These are phyloP conservation scores for Umbellularia californica DNA, from an alignment of 164 flowering plant genomes.

Conservation along the genomic window DNA sequence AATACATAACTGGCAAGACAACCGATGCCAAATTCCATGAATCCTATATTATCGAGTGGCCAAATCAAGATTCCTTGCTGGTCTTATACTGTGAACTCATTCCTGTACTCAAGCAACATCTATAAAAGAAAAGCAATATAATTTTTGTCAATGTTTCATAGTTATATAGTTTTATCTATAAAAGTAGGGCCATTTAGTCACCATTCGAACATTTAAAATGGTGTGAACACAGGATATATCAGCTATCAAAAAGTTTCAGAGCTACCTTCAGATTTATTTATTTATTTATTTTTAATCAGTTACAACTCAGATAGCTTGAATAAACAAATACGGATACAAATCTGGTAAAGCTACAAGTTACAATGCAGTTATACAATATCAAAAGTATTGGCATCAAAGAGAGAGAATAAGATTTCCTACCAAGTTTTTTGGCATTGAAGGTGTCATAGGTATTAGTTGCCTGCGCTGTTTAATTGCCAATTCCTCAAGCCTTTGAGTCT, in stretches of 20 bases:
- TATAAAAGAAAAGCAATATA: too few species aligned
- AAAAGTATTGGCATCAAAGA: not conserved
- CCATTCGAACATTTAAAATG: not conserved
- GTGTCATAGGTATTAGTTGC: constrained; percentile 78
- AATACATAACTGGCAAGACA: too few species aligned
- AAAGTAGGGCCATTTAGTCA: not conserved
- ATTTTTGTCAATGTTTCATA: not conserved
- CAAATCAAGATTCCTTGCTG: too few species aligned
- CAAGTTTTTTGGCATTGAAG: constrained; percentile 66
- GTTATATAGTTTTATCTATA: not conserved
- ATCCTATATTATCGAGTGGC: too few species aligned
- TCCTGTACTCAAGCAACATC: not conserved
- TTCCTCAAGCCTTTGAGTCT: constrained; percentile 79
- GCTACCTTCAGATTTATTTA: too few species aligned
- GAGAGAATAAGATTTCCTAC: constrained; percentile 30
- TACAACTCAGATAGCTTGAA: too few species aligned
- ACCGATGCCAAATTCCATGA: too few species aligned
- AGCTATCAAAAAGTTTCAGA: not conserved
- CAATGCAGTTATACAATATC: not conserved
- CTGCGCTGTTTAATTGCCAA: constrained; percentile 75
- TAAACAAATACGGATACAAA: too few species aligned
- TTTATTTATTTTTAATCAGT: too few species aligned
- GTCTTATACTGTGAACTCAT: too few species aligned
- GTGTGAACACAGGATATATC: not conserved
- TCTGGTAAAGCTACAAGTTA: too few species aligned